Percentiles rank a stretch among this genome's conserved stretches.
These are phyloP conservation scores for Podospora tetraspora DNA, from an alignment of 495 filamentous ascomycete genomes.

Conservation along the genomic window DNA sequence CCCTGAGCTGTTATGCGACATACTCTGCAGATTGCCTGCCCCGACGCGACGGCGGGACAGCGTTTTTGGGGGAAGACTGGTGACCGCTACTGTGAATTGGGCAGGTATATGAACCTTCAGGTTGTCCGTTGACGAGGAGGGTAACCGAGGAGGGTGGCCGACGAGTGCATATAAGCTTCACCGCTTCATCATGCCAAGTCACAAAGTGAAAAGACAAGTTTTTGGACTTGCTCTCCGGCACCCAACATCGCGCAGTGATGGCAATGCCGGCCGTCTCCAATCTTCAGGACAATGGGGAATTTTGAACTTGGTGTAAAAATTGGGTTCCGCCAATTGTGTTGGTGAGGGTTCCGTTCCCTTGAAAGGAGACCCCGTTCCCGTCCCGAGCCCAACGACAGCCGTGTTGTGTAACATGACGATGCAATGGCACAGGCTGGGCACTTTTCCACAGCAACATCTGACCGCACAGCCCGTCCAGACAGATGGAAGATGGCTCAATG, in stretches of 20 bases:
- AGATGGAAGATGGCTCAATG: not conserved
- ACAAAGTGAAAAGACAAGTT: not conserved
- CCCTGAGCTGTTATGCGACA: not conserved
- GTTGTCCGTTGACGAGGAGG: not conserved
- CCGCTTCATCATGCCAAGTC: not conserved
- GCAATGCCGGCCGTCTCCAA: not conserved
- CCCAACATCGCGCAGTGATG: not conserved
- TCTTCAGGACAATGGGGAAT: not conserved
- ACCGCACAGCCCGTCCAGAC: not conserved
- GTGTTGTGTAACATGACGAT: not conserved
- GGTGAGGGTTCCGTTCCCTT: not conserved
- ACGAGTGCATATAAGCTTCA: not conserved
- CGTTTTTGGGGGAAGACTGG: not conserved
- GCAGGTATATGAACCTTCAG: not conserved
- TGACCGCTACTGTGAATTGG: constrained; percentile 5
- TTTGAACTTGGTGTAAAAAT: not conserved
- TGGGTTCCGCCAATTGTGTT: not conserved
- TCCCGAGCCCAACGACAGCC: not conserved
- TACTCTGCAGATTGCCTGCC: constrained; percentile 10
- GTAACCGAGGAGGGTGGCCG: not conserved
- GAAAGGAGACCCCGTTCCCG: not conserved
- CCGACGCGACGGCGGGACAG: not conserved
- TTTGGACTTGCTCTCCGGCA: not conserved
- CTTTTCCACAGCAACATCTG: not conserved
- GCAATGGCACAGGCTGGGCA: not conserved